phyloP scores from a whole-genome alignment of 2,329 filamentous ascomycete species.

The Camillea tinctor region DNA sequence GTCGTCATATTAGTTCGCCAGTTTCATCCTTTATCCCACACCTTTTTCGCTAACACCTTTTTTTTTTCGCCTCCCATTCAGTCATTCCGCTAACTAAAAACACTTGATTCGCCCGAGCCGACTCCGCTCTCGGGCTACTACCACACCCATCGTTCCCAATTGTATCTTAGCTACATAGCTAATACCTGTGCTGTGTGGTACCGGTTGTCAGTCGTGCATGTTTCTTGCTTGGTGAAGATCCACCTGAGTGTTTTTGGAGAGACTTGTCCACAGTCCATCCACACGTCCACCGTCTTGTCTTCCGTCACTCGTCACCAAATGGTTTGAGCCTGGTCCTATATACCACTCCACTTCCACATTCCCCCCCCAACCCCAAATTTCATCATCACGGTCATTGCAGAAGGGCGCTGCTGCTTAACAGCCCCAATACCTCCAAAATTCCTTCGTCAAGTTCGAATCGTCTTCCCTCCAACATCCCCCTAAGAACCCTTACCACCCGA shows the following conservation, averaged over 20 bases:
- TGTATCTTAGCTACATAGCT: neutral
- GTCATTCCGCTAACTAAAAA: neutral
- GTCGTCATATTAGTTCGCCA: no score
- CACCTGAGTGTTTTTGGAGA: neutral
- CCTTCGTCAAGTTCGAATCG: slow-evolving; percentile 66
- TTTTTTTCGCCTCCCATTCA: neutral
- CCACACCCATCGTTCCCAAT: neutral
- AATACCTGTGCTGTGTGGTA: neutral
- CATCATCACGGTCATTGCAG: slow-evolving; percentile 42
- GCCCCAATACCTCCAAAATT: slow-evolving; percentile 83
- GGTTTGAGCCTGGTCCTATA: slow-evolving; percentile 24
- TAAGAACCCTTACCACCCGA: slow-evolving; percentile 65
- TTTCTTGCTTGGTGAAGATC: neutral
- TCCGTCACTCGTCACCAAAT: slow-evolving; percentile 9
- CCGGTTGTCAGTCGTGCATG: neutral
- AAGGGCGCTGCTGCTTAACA: slow-evolving; percentile 73
- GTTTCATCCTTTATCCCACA: no score
- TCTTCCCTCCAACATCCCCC: slow-evolving; percentile 81
- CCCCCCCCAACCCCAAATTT: slow-evolving; percentile 26
- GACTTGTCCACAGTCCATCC: slow-evolving; percentile 1
- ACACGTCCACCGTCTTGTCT: no score
- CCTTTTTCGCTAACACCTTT: no score
- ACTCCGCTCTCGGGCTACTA: neutral
- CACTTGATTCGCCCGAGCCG: neutral
- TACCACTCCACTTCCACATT: slow-evolving; percentile 34